Base-by-base conservation (phyloP, 139 green algal species). In the Chlamydomonas sphaeroides region DNA sequence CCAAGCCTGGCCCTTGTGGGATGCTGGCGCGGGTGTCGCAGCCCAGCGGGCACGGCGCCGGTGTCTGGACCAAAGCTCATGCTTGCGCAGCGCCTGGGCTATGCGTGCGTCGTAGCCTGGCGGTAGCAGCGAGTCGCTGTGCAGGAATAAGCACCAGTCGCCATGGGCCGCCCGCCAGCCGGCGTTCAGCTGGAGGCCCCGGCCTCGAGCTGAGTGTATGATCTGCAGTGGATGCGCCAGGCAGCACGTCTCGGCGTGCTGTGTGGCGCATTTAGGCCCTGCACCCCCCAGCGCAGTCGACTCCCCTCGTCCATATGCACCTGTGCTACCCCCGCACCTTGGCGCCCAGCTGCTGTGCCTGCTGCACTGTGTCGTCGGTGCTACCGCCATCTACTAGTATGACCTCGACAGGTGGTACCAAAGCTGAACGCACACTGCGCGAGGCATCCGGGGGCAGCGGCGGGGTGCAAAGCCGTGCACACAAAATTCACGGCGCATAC, bases 301-400 rank as follows among this genome's bases (percentile, higher is more conserved):
- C n/a, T n/a, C n/a, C n/a, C n/a, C n/a, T n/a, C n/a, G n/a, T n/a
- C n/a, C n/a, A n/a, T n/a, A n/a, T n/a, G n/a, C n/a, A n/a, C n/a
- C n/a, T n/a, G n/a, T n/a, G n/a, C n/a, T n/a, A n/a, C n/a, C 8
- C 2, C 14, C 49, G 1, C n/a, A 90, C 88, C 87, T 91, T 91
- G 1, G 85, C 86, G 0, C 72, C 87, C 77, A n/a, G 49, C 41
- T 21, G n/a, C 23, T 71, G 77, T 10, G 90, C 91, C 26, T 84
- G 17, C 1, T 33, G 3, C 0, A 69, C 66, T 3, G 92, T 96
- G 1, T 56, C 62, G 72, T 96, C 92, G 7, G 25, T 89, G 79
- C 89, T 94, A 39, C 90, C 89, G 5, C 93, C 93, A 68, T 96
- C 93, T 2, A 93, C 90, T 2, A 95, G 89, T 3, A 96, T 73